Evolutionary conservation across 2,329 filamentous ascomycete genomes (phyloP).

Genomic region (Aspergillus candidus): DNA sequence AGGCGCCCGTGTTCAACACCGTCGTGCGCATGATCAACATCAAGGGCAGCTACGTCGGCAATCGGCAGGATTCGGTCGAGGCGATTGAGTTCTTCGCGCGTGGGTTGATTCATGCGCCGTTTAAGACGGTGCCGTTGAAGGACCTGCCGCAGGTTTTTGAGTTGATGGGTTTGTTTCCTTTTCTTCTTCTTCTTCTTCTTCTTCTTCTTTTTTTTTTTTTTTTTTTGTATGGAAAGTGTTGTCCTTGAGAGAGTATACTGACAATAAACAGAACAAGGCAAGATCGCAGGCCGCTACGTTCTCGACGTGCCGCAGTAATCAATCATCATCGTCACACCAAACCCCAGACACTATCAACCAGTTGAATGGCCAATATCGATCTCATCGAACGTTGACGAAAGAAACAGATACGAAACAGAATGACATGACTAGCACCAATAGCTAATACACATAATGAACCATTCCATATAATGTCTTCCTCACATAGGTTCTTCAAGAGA

Average conservation of each 20-base stretch:
- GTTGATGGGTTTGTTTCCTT: slow-evolving; percentile 49
- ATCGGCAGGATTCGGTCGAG: slow-evolving; percentile 79
- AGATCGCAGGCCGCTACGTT: slow-evolving; percentile 41
- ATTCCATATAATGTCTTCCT: too few species aligned
- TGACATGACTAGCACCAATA: too few species aligned
- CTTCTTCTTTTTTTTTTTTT: not conserved
- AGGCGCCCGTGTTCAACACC: slow-evolving; percentile 81
- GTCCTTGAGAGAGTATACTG: slow-evolving; percentile 7
- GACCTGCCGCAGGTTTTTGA: slow-evolving; percentile 77
- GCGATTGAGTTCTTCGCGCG: slow-evolving; percentile 83
- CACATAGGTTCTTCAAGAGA: too few species aligned
- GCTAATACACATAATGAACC: too few species aligned
- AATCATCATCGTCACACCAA: too few species aligned
- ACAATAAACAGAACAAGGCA: slow-evolving; percentile 30
- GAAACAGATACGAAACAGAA: not conserved
- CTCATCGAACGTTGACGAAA: not conserved
- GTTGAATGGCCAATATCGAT: too few species aligned
- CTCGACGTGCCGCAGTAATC: slow-evolving; percentile 37
- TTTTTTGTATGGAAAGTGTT: too few species aligned
- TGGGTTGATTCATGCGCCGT: slow-evolving; percentile 80
- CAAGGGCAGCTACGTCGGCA: slow-evolving; percentile 90
- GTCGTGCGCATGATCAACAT: slow-evolving; percentile 88
- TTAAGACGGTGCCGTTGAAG: slow-evolving; percentile 75
- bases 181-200: slow-evolving; percentile 1
- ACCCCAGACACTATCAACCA: too few species aligned